phyloP scores from a whole-genome alignment of 2,329 filamentous ascomycete species.

The Nemania bipapillata region DNA sequence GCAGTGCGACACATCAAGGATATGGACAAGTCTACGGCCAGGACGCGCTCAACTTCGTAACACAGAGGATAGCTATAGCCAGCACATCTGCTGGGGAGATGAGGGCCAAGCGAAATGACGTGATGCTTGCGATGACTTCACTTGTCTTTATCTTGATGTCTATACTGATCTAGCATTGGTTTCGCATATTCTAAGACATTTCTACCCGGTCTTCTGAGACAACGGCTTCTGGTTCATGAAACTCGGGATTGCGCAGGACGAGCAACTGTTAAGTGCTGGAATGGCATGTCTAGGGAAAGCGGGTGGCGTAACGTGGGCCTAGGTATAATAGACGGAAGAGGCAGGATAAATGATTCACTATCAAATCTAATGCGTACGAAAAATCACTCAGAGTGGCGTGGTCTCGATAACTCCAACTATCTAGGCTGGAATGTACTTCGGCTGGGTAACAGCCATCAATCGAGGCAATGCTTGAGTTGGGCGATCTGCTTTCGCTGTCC shows the following conservation, averaged over 20 bases:
- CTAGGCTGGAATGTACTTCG: conserved; percentile 3
- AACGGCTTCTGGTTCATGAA: neutral
- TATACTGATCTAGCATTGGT: neutral
- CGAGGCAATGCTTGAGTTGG: neutral
- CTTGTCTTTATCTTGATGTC: neutral
- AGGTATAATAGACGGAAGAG: conserved; percentile 5
- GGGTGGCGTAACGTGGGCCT: neutral
- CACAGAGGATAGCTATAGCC: conserved; percentile 58
- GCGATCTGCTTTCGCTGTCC: neutral
- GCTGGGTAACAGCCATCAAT: neutral
- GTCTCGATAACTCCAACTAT: neutral
- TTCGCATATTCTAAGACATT: neutral
- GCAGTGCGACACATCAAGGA: conserved; percentile 65
- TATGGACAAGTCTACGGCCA: conserved; percentile 68
- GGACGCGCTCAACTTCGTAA: conserved; percentile 66
- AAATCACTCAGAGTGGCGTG: neutral
- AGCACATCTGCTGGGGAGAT: neutral
- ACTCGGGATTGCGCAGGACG: neutral
- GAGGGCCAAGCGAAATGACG: neutral
- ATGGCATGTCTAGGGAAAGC: neutral
- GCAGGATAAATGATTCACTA: conserved; percentile 22
- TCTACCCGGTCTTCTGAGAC: neutral
- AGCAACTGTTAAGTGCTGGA: neutral
- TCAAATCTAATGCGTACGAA: conserved; percentile 4
- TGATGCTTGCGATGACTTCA: neutral